A percentile compares a stretch with the other conserved stretches of the same genome.
phyloP scores from a whole-genome alignment of 352 stramenopile genomes.

The Globisporangium iwayamae region DNA sequence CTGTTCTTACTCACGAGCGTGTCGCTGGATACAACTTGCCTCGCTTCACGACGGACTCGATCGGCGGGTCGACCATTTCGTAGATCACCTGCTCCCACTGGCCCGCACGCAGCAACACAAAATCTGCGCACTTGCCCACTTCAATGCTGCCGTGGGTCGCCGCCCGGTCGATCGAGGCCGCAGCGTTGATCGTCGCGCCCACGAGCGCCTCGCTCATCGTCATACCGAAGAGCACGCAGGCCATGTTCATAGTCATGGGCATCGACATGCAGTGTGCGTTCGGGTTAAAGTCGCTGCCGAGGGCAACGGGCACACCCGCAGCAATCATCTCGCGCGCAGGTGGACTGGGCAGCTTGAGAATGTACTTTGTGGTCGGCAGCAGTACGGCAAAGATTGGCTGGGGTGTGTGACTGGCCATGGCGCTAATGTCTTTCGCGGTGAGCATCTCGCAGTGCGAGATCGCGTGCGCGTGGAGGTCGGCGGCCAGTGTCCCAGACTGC shows the following conservation, averaged over 20 bases:
- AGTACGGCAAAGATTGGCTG: slow-evolving; percentile 65
- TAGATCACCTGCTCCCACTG: slow-evolving; percentile 87
- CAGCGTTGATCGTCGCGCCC: slow-evolving; percentile 76
- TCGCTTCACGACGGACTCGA: slow-evolving; percentile 77
- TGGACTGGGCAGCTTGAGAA: slow-evolving; percentile 71
- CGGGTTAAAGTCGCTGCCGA: slow-evolving; percentile 84
- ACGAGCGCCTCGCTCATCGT: slow-evolving; percentile 86
- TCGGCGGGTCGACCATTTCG: slow-evolving; percentile 78
- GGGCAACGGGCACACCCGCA: slow-evolving; percentile 57
- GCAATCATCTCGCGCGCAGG: slow-evolving; percentile 72
- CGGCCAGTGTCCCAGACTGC: slow-evolving; percentile 60
- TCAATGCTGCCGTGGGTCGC: slow-evolving; percentile 72
- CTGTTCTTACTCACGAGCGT: neutral
- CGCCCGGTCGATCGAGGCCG: slow-evolving; percentile 76
- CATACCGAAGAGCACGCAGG: slow-evolving; percentile 79
- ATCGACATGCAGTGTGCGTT: slow-evolving; percentile 87
- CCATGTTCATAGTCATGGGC: slow-evolving; percentile 87
- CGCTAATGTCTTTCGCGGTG: slow-evolving; percentile 51
- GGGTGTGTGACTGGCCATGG: slow-evolving; percentile 56
- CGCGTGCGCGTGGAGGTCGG: slow-evolving; percentile 51
- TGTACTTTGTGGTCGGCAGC: slow-evolving; percentile 84
- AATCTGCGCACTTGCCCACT: slow-evolving; percentile 69
- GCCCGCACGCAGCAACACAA: slow-evolving; percentile 58
- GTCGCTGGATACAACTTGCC: slow-evolving; percentile 22
- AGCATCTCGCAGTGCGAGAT: slow-evolving; percentile 83